Base-by-base conservation (phyloP, 2,329 filamentous ascomycete genomes). In the Fonsecaea erecta region DNA sequence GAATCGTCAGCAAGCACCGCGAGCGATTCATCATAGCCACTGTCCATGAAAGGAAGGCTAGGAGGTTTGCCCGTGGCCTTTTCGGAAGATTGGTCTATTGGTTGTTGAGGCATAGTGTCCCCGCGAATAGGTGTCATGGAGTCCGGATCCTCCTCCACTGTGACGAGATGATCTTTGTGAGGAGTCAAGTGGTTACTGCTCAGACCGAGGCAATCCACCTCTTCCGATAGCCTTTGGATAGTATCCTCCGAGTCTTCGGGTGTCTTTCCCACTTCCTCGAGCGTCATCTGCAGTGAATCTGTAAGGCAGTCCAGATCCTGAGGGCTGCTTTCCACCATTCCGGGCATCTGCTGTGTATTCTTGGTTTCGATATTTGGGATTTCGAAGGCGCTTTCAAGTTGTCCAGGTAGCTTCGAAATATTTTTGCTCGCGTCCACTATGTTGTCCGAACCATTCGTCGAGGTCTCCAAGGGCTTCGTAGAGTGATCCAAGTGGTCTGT, bases 21-120 rank as follows among this genome's bases (percentile, higher is more conserved):
- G 16, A 64, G 40, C 34, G 67, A 63, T 53, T 70, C 68, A 54
- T 68, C 57, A 40, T 67, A 71, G 12, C 65, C 68, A 57, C 63
- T 71, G 56, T 71, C 67, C 8, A 58, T 52, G 30, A 61, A 66
- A 0, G 56, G 63, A 5, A 69, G 60, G 21, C 52, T 57, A 18
- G 70, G 68, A 28, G 56, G 60, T 26, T 52, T n/a, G n/a, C n/a
- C n/a, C n/a, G n/a, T n/a, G n/a, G n/a, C n/a, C n/a, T n/a, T n/a
- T n/a, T n/a, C n/a, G n/a, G n/a, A n/a, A n/a, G n/a, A n/a, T n/a
- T n/a, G n/a, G n/a, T n/a, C n/a, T 37, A 4, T 3, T 51, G 1
- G 28, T 16, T 52, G 34, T 40, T 26, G 14, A 9, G 24, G 34
- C 24, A 43, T 3, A 9, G 9, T 24, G 16, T 34, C 8, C 16